Base-by-base conservation (phyloP, 148 eudicot species). In the Simmondsia chinensis region DNA sequence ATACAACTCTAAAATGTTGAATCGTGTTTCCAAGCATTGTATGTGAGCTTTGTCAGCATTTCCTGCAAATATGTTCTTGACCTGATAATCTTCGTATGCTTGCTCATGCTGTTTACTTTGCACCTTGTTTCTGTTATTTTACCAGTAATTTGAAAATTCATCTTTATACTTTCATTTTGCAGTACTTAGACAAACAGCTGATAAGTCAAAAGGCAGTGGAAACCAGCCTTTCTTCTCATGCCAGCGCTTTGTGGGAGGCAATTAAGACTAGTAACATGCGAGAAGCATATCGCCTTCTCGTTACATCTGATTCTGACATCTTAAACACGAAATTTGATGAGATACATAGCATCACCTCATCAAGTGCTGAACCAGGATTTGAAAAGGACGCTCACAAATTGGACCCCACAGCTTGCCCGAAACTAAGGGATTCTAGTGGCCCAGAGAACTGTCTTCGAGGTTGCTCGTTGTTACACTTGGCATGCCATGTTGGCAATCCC, bases 211-310 rank as follows among this genome's bases (percentile, higher is more conserved):
- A 69, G 38, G 57, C 63, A 43, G 37, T 33, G 7, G 46, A 36
- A 38, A 39, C 70, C n/a, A 36, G 56, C 50, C 28, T 23, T 44
- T 39, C 60, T 52, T 68, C 79, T 27, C 47, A 35, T 38, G 74
- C 87, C 51, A 52, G 67, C 42, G 59, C 65, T 45, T 60, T 89
- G 27, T 89, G 97, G 97, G 93, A 78, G 72, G 97, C 97, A 34
- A 93, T 89, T 45, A 74, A 45, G 58, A 38, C 61, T 43, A 71
- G 66, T 56, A 70, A 89, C 44, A 30, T 89, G 59, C 73, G 65
- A 57, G 87, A 82, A 66, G 82, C 82, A 28, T 89, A 89, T 60
- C 72, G 74, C 17, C 63, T 84, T 17, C 59, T 74, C 57, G 81
- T 73, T 20, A 61, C 66, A 37, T 81, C 95, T 33, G 80, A 74